These are phyloP conservation scores for Przewalskia tangutica DNA, from an alignment of 257 asterid species.

Conservation along the genomic window DNA sequence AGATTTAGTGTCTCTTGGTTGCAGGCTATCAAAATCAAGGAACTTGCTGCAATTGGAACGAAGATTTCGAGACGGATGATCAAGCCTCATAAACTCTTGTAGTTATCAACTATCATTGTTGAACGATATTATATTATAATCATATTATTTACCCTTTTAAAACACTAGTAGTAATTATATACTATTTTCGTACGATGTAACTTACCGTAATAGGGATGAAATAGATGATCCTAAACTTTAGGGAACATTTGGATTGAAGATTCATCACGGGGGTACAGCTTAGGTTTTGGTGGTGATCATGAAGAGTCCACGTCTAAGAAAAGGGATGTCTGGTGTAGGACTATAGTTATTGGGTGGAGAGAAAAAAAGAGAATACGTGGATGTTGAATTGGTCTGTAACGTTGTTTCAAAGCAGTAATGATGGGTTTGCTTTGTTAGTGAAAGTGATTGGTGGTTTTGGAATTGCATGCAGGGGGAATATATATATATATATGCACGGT, in stretches of 20 bases:
- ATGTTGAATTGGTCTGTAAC: slow-evolving; percentile 23
- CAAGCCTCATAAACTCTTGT: no score
- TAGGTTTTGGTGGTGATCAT: slow-evolving; percentile 23
- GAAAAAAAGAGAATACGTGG: slow-evolving; percentile 38
- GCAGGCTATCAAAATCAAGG: no score
- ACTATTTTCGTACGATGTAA: no score
- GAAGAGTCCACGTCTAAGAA: slow-evolving; percentile 39
- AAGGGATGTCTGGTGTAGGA: slow-evolving; percentile 7
- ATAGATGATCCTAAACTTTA: background rate
- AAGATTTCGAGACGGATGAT: no score
- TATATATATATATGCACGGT: background rate
- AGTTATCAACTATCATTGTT: no score
- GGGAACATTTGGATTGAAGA: background rate
- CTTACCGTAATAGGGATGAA: background rate
- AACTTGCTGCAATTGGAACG: no score
- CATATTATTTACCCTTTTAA: no score
- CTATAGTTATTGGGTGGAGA: slow-evolving; percentile 19
- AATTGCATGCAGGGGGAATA: background rate
- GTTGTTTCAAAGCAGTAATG: slow-evolving; percentile 19
- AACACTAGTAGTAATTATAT: no score
- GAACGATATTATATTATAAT: no score
- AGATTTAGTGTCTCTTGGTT: no score
- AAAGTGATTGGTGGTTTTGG: background rate
- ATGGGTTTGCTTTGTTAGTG: background rate
- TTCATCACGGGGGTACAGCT: background rate